phyloP scores from a whole-genome alignment of 306 rosid species.

The Prunus padus region DNA sequence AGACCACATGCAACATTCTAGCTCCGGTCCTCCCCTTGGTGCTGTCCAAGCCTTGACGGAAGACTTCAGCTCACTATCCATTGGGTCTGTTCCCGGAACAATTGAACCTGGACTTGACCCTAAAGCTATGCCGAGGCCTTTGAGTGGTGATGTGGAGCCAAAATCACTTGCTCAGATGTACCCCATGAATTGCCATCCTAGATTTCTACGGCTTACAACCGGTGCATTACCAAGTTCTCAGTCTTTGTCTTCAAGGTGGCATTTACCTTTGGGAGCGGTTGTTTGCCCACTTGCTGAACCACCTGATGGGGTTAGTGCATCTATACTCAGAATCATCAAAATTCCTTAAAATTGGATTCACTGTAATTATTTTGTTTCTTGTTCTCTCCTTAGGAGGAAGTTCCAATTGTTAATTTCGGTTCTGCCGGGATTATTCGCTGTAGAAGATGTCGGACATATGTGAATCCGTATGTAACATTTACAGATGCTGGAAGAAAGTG shows the following conservation, averaged over 20 bases:
- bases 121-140: constrained; percentile 84
- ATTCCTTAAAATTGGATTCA: background rate
- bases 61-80: constrained; percentile 78
- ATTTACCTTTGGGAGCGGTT: constrained; percentile 96
- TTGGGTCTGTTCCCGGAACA: constrained; percentile 88
- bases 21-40: constrained; percentile 59
- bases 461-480: constrained; percentile 87
- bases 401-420: constrained; percentile 78
- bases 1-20: constrained; percentile 54
- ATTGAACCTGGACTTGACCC: constrained; percentile 72
- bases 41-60: constrained; percentile 75
- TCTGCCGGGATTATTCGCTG: constrained; percentile 88
- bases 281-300: constrained; percentile 97
- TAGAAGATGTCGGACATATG: constrained; percentile 96
- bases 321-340: constrained; percentile 27
- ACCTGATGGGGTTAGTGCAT: constrained; percentile 75
- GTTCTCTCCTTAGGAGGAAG: constrained; percentile 70
- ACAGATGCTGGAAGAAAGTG: constrained; percentile 96
- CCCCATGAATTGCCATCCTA: constrained; percentile 73
- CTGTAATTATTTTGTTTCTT: constrained; percentile 25
- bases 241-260: constrained; percentile 97
- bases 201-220: constrained; percentile 82
- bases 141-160: constrained; percentile 83
- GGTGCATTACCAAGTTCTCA: constrained; percentile 85
- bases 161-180: constrained; percentile 51